Conservation (phyloP, 495 filamentous ascomycete genomes). For the Aspergillus nanangensis region DNA sequence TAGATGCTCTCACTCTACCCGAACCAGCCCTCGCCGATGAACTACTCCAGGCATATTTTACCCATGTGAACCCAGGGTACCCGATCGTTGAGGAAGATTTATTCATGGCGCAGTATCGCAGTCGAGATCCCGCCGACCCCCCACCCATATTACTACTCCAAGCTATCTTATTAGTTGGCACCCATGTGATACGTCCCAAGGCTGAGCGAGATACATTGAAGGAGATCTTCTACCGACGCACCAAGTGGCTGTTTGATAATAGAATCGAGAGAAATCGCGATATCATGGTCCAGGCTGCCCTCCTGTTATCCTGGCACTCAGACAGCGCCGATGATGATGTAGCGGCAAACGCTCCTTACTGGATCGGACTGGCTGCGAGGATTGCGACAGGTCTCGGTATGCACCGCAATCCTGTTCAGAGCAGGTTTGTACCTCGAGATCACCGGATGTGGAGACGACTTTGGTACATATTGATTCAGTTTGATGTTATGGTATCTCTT, state of each 20-base stretch:
- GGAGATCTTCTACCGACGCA: constrained; percentile 44
- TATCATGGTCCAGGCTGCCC: constrained; percentile 42
- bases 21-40: constrained; percentile 42
- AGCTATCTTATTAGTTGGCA: constrained; percentile 41
- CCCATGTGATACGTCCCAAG: constrained; percentile 38
- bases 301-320: constrained; percentile 46
- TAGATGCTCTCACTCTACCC: constrained; percentile 44
- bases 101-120: constrained; percentile 46
- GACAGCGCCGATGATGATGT: constrained; percentile 46
- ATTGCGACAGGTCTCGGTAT: constrained; percentile 47
- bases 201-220: constrained; percentile 40
- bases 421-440: constrained; percentile 38
- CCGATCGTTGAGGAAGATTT: constrained; percentile 44
- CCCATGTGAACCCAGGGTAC: constrained; percentile 39
- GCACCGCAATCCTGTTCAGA: constrained; percentile 44
- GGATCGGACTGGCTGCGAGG: constrained; percentile 44
- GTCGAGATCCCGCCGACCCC: constrained; percentile 39
- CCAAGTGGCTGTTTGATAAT: constrained; percentile 45
- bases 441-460: constrained; percentile 44
- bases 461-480: constrained; percentile 46
- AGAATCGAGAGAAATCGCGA: constrained; percentile 48
- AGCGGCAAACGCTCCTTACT: constrained; percentile 45
- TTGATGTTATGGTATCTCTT: constrained; percentile 45
- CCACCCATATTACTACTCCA: constrained; percentile 43
- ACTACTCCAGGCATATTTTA: constrained; percentile 44